Evolutionary conservation across 805 yeast genomes (phyloP).

Genomic region (Cyberlindnera euphorbiae): DNA sequence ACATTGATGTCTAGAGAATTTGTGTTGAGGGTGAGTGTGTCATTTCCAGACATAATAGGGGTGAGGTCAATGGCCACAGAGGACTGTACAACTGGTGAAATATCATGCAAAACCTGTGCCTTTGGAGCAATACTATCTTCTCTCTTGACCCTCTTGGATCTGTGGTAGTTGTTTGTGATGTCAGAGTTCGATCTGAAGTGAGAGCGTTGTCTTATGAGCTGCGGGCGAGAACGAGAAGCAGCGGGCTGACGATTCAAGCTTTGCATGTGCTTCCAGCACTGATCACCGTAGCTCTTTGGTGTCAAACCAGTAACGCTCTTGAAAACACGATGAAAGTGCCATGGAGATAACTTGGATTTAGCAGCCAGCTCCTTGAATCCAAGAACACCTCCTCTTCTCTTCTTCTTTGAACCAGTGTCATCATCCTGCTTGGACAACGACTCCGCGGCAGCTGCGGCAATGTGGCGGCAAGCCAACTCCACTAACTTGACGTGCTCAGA

Average conservation of each 20-base stretch:
- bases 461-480: conserved; percentile 77
- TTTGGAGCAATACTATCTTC: conserved; percentile 12
- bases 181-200: conserved; percentile 23
- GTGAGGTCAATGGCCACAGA: conserved; percentile 4
- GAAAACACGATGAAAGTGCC: conserved; percentile 93
- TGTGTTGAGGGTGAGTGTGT: conserved; percentile 11
- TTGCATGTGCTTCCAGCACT: conserved; percentile 61
- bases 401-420: conserved; percentile 32
- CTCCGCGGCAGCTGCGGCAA: conserved; percentile 71
- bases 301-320: conserved; percentile 82
- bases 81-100: not conserved
- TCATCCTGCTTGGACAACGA: conserved; percentile 27
- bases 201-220: conserved; percentile 17
- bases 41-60: conserved; percentile 4
- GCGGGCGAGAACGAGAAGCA: conserved; percentile 22
- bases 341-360: conserved; percentile 76
- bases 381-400: conserved; percentile 71
- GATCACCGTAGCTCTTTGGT: conserved; percentile 85
- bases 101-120: not conserved
- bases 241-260: too few species aligned
- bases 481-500: conserved; percentile 65
- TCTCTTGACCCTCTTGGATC: conserved; percentile 9
- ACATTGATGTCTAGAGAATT: conserved; percentile 23
- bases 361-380: conserved; percentile 87
- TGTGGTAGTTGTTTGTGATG: conserved; percentile 15